Evolutionary conservation across 257 asterid genomes (phyloP), one percentile per base, ranked within the genome.

Genomic region (Capsicum chinense): DNA sequence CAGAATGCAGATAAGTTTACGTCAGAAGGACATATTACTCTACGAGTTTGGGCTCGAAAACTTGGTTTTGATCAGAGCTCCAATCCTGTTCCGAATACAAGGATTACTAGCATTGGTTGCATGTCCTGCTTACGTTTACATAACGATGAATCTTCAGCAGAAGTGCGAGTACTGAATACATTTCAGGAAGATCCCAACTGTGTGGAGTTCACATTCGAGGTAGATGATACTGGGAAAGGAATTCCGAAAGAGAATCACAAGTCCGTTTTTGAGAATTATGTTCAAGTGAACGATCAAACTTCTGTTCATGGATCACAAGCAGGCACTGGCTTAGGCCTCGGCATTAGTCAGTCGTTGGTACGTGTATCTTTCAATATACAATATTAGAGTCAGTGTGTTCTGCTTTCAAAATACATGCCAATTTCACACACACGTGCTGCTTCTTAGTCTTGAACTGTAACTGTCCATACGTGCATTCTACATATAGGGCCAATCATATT

Each of bases 321-420:
- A 90, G 98, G 98, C 70, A 91, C 95, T 64, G 98, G 98, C 59
- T 83, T 95, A 48, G 98, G 98, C 50, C 95, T 95, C 12, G 95
- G 95, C 73, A 95, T 95, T 80, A 94, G 92, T 39, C 98, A 92
- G 52, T 93, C 95, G n/a, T 79, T 95, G 94, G 99, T 94, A 87
- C 26, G 26, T 52, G 2, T 52, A 52, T 14, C 63, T 52, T 76
- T 76, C 26, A 52, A 13, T 16, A 76, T 76, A 52, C 2, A 76
- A 44, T 76, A 2, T 37, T 33, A 66, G 26, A 68, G 21, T 35
- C 50, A 3, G 13, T 15, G 3, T 48, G 59, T 73, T 73, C 17
- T 73, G 39, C 80, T 47, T 13, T 73, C 48, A 19, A 10, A 9
- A 68, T 14, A 68, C 3, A 11, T 1, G 13, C 8, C 73, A 68